phyloP scores from a whole-genome alignment of 1,139 yeast species.

The Suhomyces bribrorum region DNA sequence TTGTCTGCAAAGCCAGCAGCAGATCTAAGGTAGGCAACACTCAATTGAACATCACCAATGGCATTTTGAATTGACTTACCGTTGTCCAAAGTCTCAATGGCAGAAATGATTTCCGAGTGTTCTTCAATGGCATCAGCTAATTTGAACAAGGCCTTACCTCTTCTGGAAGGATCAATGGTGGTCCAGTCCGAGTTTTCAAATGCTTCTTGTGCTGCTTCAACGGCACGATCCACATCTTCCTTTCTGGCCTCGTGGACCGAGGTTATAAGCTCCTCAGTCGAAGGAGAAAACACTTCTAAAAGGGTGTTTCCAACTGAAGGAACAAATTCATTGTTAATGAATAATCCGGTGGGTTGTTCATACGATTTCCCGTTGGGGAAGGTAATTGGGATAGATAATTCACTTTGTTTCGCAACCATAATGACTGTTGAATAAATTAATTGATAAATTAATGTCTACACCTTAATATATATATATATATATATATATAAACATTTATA shows the following conservation, averaged over 20 bases:
- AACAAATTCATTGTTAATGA: conserved; percentile 62
- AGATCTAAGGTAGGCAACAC: conserved; percentile 20
- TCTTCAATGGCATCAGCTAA: conserved; percentile 14
- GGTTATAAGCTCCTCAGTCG: conserved; percentile 57
- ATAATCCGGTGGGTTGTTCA: conserved; percentile 68
- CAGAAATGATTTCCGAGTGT: conserved; percentile 9
- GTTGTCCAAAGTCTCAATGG: conserved; percentile 14
- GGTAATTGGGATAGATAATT: conserved; percentile 4
- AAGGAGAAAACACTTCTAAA: conserved; percentile 54
- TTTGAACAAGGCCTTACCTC: conserved; percentile 10
- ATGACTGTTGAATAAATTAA: too few relatives aligned
- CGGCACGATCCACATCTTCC: conserved; percentile 62
- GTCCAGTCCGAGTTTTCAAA: conserved; percentile 24
- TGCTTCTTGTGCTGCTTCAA: conserved; percentile 56
- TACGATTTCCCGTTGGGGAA: conserved; percentile 18
- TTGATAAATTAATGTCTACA: too few relatives aligned
- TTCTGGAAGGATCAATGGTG: conserved; percentile 9
- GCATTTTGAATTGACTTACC: conserved; percentile 12
- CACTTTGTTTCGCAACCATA: too few relatives aligned
- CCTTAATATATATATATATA: too few relatives aligned
- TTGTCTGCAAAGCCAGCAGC: conserved; percentile 25
- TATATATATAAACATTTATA: too few relatives aligned
- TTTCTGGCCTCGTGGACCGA: conserved; percentile 56
- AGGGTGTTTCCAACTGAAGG: conserved; percentile 51
- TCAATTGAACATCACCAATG: conserved; percentile 19